Conservation (phyloP, 1,139 yeast species). For the Debaryomycetaceae sp. region DNA sequence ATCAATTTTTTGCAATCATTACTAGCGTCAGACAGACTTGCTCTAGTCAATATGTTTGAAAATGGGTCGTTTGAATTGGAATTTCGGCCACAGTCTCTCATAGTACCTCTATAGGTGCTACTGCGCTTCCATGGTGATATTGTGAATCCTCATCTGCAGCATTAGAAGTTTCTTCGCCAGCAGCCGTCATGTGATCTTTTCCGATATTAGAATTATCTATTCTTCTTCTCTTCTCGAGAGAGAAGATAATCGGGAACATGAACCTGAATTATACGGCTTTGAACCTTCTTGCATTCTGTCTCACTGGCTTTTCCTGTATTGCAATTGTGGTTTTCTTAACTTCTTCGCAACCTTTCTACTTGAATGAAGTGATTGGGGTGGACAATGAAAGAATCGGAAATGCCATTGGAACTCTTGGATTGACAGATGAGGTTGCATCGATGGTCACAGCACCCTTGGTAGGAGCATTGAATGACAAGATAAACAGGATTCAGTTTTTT, state of each 20-base stretch:
- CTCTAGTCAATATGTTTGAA: too few relatives aligned
- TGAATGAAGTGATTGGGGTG: constrained; percentile 49
- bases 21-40: too few relatives aligned
- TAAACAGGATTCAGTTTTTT: constrained; percentile 19
- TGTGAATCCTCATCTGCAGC: too few relatives aligned
- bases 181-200: neutral
- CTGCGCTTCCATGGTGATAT: too few relatives aligned
- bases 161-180: too few relatives aligned
- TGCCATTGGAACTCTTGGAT: constrained; percentile 58
- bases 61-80: too few relatives aligned
- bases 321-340: constrained; percentile 64
- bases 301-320: constrained; percentile 49
- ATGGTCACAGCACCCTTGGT: constrained; percentile 57
- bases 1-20: too few relatives aligned
- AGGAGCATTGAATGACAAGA: constrained; percentile 61
- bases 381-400: constrained; percentile 45
- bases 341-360: constrained; percentile 66
- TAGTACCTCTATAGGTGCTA: too few relatives aligned
- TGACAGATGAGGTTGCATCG: constrained; percentile 58
- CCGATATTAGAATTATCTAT: constrained; percentile 1
- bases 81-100: too few relatives aligned
- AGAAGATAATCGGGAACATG: too few relatives aligned
- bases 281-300: constrained; percentile 23
- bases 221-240: neutral
- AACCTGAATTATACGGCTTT: constrained; percentile 11